Base-by-base conservation (phyloP, 2,329 filamentous ascomycete species). In the Didymellaceae sp. region DNA sequence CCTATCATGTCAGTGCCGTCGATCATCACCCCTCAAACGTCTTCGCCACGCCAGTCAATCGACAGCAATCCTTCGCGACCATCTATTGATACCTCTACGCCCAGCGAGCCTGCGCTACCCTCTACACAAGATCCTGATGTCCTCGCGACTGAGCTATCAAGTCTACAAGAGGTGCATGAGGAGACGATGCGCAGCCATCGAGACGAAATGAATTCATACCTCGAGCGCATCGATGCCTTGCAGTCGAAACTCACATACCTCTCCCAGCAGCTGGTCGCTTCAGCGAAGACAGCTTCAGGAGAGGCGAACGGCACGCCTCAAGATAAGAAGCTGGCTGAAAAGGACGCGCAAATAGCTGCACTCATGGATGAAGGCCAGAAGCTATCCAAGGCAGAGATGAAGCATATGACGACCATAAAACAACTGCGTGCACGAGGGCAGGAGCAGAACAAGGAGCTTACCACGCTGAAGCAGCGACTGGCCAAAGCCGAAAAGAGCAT, bases 311-410 rank as follows among this genome's bases (percentile, higher is more conserved):
- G 57, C 1, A 61, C 61, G 6, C 56, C 61, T 2, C 49, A 80
- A 1, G 89, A 96, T 58, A 90, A 87, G 70, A 91, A 89, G 66
- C 72, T 97, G 11, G 89, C 90, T 1, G 91, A 96, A 65, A 96
- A 91, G 67, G 92, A 97, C 63, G 87, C 93, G 62, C 90, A 90
- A 69, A 95, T 97, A 63, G 90, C 92, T 2, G 77, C 92, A 37
- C 78, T 99, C 10, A 89, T 99, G 80, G 88, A 96, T 62, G 94
- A 99, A 76, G 94, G 95, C 0, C 89, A 94, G 63, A 91, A 88
- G 59, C 80, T 97, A 7, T 92, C 91, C 1, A 89, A 88, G 62
- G 89, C 84, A 0, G 94, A 99, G 70, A 84, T 97, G 72, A 91
- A 91, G 66, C 87, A 95, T 57, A 81, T 93, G 54, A 84, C 84